Evolutionary conservation across 352 stramenopile species (phyloP), one percentile per base, ranked within the genome.

Genomic region (Pythium aristosporum): DNA sequence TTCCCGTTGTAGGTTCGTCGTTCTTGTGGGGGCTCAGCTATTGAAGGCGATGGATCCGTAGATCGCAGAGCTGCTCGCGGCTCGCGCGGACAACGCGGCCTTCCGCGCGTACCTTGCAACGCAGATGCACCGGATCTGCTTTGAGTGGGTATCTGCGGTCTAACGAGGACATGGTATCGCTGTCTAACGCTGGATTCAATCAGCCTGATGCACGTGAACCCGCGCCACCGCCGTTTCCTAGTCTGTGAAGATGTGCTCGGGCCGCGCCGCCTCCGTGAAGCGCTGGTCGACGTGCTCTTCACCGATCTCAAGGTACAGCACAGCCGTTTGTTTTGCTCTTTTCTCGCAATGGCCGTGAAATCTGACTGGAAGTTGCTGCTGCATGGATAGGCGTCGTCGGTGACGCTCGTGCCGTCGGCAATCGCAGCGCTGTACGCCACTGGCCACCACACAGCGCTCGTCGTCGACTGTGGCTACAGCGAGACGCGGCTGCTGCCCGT

Each of bases 241-340:
- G 63, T 96, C 32, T 89, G 83, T 62, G 87, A 96, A 70, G 87
- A 96, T 63, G 72, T 94, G 46, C 57, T 92, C 28, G 63, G 80
- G 9, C 77, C 87, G 12, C 76, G 78, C 32, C 63, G 76, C 34
- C 77, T 96, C 20, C 75, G 87, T 4, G 75, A 92, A 57, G 77
- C 77, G 39, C 65, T 96, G 20, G 71, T 90, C 5, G 69, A 74
- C 12, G 74, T 90, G 25, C 63, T 93, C 23, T 89, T 92, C 47
- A 68, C 69, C 8, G 68, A 82, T 13, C 62, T 94, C 28, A 89
- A 92, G 71, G 80, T 85, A 48, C 34, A 23, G 2, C 10, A 5
- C 25, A 30, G 20, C 34, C 47, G 28, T 1, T 37, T 20, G 9
- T 46, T 43, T 44, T 34, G 18, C 25, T 57, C 44, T 20, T 30